Conservation (phyloP, 2,329 filamentous ascomycete genomes). For the Parastagonospora nodorum region DNA sequence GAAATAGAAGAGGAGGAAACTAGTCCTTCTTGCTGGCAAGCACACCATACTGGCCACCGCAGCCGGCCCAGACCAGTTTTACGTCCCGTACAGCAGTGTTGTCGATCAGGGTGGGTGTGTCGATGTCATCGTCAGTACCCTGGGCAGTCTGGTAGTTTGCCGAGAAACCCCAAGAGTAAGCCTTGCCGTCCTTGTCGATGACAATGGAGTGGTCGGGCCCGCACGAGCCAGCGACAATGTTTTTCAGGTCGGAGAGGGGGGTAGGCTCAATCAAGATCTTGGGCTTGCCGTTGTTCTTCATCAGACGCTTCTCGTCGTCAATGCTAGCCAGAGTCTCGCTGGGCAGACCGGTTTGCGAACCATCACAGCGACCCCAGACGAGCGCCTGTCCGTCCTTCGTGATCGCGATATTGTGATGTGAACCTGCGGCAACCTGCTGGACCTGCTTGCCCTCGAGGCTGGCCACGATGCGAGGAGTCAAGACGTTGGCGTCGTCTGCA, state of each 20-base stretch:
- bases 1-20: background rate
- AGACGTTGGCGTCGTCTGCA: conserved; percentile 72
- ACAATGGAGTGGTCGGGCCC: conserved; percentile 76
- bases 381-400: conserved; percentile 61
- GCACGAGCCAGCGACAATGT: conserved; percentile 62
- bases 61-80: conserved; percentile 77
- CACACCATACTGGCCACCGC: conserved; percentile 83
- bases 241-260: conserved; percentile 62
- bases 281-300: conserved; percentile 64
- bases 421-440: conserved; percentile 70
- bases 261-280: conserved; percentile 74
- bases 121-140: conserved; percentile 78
- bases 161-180: conserved; percentile 80
- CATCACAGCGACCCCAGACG: conserved; percentile 65
- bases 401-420: conserved; percentile 72
- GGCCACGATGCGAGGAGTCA: conserved; percentile 67
- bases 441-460: conserved; percentile 69
- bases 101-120: conserved; percentile 77
- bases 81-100: conserved; percentile 80
- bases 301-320: conserved; percentile 49
- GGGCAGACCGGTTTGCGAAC: conserved; percentile 57
- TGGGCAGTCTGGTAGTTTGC: conserved; percentile 81
- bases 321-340: conserved; percentile 31
- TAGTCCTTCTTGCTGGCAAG: conserved; percentile 51
- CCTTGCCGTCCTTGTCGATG: conserved; percentile 70